Percentiles rank a stretch among this genome's conserved stretches.
Conservation (phyloP, 441 rosid species). For the Bocquillonia castaneifolia region DNA sequence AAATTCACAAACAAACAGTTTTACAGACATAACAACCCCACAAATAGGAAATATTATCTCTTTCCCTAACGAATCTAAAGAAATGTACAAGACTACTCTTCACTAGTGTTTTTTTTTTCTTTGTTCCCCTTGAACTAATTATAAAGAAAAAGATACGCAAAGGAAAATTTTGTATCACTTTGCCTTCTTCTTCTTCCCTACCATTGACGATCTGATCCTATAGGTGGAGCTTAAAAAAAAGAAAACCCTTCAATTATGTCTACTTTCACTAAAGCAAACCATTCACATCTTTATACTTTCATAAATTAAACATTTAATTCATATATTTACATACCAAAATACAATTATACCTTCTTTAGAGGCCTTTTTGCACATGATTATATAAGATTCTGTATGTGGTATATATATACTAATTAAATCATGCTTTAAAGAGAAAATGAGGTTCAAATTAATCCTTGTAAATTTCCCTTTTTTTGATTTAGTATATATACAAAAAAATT, state of each 20-base stretch:
- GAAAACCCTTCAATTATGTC: no score
- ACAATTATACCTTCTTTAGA: no score
- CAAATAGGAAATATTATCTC: neutral
- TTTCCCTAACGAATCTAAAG: neutral
- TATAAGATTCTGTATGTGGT: neutral
- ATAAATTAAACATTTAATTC: no score
- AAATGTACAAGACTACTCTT: neutral
- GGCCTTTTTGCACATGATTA: no score
- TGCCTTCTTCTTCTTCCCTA: neutral
- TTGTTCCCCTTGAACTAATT: neutral
- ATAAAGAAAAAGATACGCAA: neutral
- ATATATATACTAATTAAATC: slow-evolving; percentile 1
- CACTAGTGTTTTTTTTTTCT: neutral
- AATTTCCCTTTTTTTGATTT: neutral
- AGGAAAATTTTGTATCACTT: neutral
- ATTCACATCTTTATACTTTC: no score
- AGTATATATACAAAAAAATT: slow-evolving; percentile 14
- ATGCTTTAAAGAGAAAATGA: slow-evolving; percentile 11
- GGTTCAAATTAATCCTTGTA: slow-evolving; percentile 13
- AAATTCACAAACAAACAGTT: neutral
- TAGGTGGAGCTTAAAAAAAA: neutral
- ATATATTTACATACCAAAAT: no score
- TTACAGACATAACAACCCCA: neutral
- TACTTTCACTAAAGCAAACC: no score
- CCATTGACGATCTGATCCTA: no score